Conservation (phyloP, 306 rosid species). For the Psophocarpus tetragonolobus region DNA sequence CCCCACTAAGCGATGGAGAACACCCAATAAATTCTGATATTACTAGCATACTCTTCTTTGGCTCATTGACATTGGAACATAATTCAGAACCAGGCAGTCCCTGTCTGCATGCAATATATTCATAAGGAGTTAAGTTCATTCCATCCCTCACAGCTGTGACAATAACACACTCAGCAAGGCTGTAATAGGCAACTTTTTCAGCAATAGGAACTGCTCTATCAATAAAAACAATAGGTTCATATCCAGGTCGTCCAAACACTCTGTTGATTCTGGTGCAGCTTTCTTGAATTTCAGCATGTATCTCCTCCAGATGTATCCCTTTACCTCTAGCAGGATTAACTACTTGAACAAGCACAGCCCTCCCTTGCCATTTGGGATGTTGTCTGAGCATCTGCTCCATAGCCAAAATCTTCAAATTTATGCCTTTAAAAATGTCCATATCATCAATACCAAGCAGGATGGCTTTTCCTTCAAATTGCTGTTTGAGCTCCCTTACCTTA, state of each 20-base stretch:
- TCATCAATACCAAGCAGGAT: conserved; percentile 81
- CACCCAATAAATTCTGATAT: conserved; percentile 86
- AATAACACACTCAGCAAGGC: conserved; percentile 81
- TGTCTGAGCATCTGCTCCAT: conserved; percentile 81
- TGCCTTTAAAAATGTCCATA: conserved; percentile 78
- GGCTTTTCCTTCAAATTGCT: conserved; percentile 61
- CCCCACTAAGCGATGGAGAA: conserved; percentile 86
- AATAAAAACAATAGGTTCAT: conserved; percentile 61
- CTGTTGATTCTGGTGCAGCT: conserved; percentile 60
- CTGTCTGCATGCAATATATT: conserved; percentile 77
- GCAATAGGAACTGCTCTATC: conserved; percentile 57
- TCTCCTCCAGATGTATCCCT: conserved; percentile 64
- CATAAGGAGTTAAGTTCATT: conserved; percentile 84
- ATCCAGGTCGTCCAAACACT: conserved; percentile 64
- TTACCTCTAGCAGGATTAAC: conserved; percentile 78
- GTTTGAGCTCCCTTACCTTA: conserved; percentile 53
- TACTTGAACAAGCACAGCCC: conserved; percentile 76
- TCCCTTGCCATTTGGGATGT: conserved; percentile 72
- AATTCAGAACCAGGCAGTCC: conserved; percentile 58
- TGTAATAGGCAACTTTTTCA: conserved; percentile 70
- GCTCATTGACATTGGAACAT: conserved; percentile 43
- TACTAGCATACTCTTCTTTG: conserved; percentile 83
- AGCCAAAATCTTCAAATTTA: conserved; percentile 76
- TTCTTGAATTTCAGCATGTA: conserved; percentile 61
- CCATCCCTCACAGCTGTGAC: conserved; percentile 91